phyloP scores from a whole-genome alignment of 2,329 filamentous ascomycete species.

The Amphichorda felina region DNA sequence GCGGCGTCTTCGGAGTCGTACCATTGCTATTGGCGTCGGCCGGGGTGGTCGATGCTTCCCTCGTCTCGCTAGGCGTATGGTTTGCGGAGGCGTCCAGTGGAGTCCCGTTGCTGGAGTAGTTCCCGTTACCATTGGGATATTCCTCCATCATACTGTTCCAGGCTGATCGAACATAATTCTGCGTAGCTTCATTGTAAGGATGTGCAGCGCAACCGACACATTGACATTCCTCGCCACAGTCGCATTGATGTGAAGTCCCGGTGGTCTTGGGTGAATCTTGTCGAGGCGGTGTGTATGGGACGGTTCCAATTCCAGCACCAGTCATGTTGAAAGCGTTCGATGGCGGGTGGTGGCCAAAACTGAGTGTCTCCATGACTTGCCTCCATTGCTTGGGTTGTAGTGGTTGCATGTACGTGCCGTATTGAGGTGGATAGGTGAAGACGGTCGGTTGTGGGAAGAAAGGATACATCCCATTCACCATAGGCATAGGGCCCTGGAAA shows the following conservation, averaged over 20 bases:
- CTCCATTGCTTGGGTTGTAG: conserved; percentile 42
- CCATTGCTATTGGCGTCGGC: not conserved
- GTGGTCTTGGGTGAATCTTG: not conserved
- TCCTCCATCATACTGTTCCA: conserved; percentile 28
- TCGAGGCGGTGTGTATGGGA: conserved; percentile 4
- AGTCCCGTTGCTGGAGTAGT: conserved; percentile 4
- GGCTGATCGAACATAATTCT: conserved; percentile 37
- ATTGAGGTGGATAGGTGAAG: conserved; percentile 40
- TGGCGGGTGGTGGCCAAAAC: conserved; percentile 17
- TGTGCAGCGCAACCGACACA: conserved; percentile 59
- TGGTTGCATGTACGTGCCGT: conserved; percentile 42
- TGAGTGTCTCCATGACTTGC: conserved; percentile 29
- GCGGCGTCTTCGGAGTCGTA: conserved; percentile 29
- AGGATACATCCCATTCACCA: conserved; percentile 25
- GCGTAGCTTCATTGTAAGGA: conserved; percentile 54
- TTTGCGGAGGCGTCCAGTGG: not conserved
- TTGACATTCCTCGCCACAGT: conserved; percentile 53
- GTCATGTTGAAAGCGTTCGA: conserved; percentile 5
- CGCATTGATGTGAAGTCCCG: conserved; percentile 34
- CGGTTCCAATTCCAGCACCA: conserved; percentile 10
- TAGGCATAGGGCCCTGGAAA: conserved; percentile 20
- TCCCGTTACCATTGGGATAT: conserved; percentile 9
- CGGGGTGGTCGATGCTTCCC: not conserved
- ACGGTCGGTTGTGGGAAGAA: conserved; percentile 31
- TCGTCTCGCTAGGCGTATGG: conserved; percentile 1